These are phyloP conservation scores for Triglochin maritima DNA, from an alignment of 106 monocot genomes.

Conservation along the genomic window DNA sequence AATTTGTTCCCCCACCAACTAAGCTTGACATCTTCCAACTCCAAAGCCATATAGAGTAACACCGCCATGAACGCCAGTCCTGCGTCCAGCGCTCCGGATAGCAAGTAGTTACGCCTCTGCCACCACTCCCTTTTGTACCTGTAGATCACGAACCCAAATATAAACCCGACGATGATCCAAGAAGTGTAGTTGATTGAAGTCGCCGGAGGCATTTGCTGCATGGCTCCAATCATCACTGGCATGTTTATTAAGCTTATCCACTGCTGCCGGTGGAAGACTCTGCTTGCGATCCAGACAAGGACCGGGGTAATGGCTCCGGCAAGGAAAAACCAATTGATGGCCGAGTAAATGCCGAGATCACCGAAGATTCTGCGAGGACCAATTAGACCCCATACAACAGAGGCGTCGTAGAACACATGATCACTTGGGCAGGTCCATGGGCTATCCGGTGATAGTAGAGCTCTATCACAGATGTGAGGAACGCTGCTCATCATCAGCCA, in stretches of 20 bases:
- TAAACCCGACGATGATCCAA: conserved; percentile 7
- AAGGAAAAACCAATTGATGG: conserved; percentile 27
- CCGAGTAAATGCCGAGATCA: conserved; percentile 10
- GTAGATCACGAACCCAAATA: conserved; percentile 16
- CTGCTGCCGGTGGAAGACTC: conserved; percentile 4
- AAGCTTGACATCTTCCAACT: conserved; percentile 40
- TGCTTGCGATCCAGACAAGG: conserved; percentile 13
- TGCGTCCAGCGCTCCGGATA: conserved; percentile 76
- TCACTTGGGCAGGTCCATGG: conserved; percentile 24
- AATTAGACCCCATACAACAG: conserved; percentile 21
- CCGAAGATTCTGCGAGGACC: conserved; percentile 20
- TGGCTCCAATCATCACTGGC: conserved; percentile 13
- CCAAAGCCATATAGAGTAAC: conserved; percentile 57
- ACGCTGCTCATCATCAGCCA: conserved; percentile 20
- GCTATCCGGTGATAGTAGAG: conserved; percentile 3
- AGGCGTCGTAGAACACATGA: conserved; percentile 23
- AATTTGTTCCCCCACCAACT: conserved; percentile 84
- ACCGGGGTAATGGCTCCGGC: conserved; percentile 8
- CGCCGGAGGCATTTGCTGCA: conserved; percentile 19
- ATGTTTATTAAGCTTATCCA: conserved; percentile 21
- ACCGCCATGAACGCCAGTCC: conserved; percentile 89
- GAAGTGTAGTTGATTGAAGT: conserved; percentile 19
- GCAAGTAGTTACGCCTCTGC: conserved; percentile 52
- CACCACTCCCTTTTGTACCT: conserved; percentile 18
- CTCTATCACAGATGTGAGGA: conserved; percentile 8